Evolutionary conservation across 208 protist species (phyloP), one percentile per base, ranked within the genome.

Genomic region (Tetramitus jugosus): DNA sequence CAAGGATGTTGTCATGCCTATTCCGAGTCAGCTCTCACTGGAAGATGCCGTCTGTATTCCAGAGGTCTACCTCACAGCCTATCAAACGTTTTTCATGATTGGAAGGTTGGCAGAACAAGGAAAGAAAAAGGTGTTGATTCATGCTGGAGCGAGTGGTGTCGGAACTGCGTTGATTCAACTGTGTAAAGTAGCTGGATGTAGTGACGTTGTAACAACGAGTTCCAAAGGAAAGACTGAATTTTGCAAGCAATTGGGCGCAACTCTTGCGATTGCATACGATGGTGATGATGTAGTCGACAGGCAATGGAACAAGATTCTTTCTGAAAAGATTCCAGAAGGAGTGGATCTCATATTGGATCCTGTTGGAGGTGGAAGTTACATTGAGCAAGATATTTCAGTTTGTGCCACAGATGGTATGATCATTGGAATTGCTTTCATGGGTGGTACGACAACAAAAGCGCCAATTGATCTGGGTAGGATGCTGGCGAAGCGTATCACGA

Each of bases 21-120:
- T 92, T 61, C 92, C 92, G 8, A 67, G 85, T 8, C 85, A 87
- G 64, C 88, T 92, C 61, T 89, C 84, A 1, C 93, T 94, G 80
- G 88, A 91, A 31, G 84, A 94, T 79, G 92, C 92, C 26, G 89
- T 91, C 10, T 87, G 88, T 10, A 91, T 97, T 43, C 92, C 94
- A 10, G 91, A 96, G 81, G 87, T 88, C 39, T 97, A 92, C 65
- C 75, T 96, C 31, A 97, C 93, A 46, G 91, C 92, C 42, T 97
- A 87, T 85, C 94, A 96, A 81, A 78, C 84, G 6, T 86, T 96
- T 45, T 86, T 89, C 77, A 80, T 84, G 42, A 85, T 91, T 67
- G 90, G 85, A 13, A 43, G 69, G 14, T 80, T 84, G 4, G 26
- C 40, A 46, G 2, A 76, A 33, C 68, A 88, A 33, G n/a, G n/a